Evolutionary conservation across 805 yeast genomes (phyloP), one percentile per base, ranked within the genome.

Genomic region (Myxozyma geophila): DNA sequence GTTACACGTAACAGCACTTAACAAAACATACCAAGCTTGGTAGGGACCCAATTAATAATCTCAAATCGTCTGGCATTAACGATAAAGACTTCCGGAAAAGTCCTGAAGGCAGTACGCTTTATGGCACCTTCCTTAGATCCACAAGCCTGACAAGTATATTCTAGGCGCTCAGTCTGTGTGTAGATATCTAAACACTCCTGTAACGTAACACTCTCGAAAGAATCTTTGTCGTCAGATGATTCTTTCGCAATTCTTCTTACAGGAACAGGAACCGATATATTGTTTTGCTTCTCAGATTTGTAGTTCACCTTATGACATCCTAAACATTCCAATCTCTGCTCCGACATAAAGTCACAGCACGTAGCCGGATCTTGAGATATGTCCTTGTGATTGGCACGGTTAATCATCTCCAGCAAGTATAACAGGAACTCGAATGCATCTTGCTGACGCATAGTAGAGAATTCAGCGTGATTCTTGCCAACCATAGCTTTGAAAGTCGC

Each of bases 391-490:
- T 58, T 61, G 17, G 70, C 64, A 9, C 69, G 68, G 39, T 64
- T 60, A 35, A 92, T 74, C 66, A 84, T 82, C 60, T 87, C 88
- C 36, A 87, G 72, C 8, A 93, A 75, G 73, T 86, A 88, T 5
- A 84, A 76, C 76, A 92, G 83, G 73, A 92, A 95, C 74, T 95
- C 99, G 79, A 87, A 89, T 0, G 98, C 95, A 78, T 95, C 99
- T 75, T 95, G 99, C 74, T 95, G 99, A 70, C 86, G 85, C 81
- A 87, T 89, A 0, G 96, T 87, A 51, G 87, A 81, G 70, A 95
- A 95, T 72, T 95, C 99, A 17, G 80, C 80, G 74, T 95, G 96
- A 43, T 85, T 84, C 56, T 82, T 82, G 2, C 97, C 97, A 58
- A 95, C 80, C 33, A 91, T 77, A 8, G 84, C 78, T 74, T 93